Conservation (phyloP, 805 yeast genomes). For the Pichia pseudocactophila region DNA sequence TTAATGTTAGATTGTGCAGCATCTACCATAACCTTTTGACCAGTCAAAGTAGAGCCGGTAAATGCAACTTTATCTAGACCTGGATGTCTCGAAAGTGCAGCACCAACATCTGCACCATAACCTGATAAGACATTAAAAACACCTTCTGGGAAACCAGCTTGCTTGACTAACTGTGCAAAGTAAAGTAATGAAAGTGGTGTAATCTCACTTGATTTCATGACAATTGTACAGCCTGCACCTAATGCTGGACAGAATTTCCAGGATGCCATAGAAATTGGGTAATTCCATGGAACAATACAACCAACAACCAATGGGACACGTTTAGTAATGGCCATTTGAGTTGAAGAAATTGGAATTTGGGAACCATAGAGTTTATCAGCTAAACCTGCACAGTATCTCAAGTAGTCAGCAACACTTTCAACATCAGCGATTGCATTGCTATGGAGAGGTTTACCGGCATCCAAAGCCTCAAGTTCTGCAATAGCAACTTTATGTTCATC, state of each 20-base stretch:
- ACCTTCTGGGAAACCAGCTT: conserved; percentile 73
- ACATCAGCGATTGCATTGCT: conserved; percentile 43
- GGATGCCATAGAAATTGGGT: conserved; percentile 60
- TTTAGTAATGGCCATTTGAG: conserved; percentile 55
- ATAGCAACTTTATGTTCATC: conserved; percentile 41
- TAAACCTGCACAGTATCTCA: conserved; percentile 54
- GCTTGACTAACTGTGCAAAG: conserved; percentile 46
- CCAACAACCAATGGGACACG: conserved; percentile 63
- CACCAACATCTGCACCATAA: conserved; percentile 61
- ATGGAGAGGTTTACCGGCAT: conserved; percentile 45
- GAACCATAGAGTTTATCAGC: conserved; percentile 47
- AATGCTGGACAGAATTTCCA: conserved; percentile 82
- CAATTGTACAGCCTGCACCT: conserved; percentile 68
- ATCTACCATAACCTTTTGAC: conserved; percentile 50
- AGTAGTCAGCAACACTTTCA: conserved; percentile 35
- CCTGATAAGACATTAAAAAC: conserved; percentile 67
- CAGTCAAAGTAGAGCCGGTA: conserved; percentile 62
- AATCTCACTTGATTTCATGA: conserved; percentile 66
- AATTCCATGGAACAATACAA: conserved; percentile 67
- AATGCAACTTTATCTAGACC: conserved; percentile 53
- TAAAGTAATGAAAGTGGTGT: conserved; percentile 64
- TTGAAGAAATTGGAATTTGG: conserved; percentile 29
- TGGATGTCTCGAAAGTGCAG: conserved; percentile 51
- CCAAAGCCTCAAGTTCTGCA: conserved; percentile 44
- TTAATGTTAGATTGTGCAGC: conserved; percentile 62